A percentile compares a stretch with the other conserved stretches of the same genome.
These are phyloP conservation scores for Leptodermis oblonga DNA, from an alignment of 257 asterid species.

Conservation along the genomic window DNA sequence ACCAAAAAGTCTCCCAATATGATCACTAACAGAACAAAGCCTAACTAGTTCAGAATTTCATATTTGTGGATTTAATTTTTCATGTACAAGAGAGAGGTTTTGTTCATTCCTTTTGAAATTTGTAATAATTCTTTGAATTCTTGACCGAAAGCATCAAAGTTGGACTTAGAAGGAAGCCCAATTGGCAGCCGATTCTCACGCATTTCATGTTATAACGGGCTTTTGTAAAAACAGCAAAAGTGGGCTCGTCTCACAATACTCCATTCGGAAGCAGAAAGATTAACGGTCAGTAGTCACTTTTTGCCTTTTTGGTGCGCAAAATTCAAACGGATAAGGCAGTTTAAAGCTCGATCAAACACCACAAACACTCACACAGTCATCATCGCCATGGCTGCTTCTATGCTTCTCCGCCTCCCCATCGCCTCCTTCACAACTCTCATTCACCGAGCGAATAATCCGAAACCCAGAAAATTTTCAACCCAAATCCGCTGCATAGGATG, in stretches of 20 bases:
- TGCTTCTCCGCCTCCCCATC: constrained; percentile 41
- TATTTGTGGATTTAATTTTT: too few species aligned
- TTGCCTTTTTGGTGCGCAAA: constrained; percentile 6
- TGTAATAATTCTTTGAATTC: too few species aligned
- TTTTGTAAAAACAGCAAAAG: too few species aligned
- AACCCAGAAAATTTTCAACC: constrained; percentile 30
- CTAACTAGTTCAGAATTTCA: too few species aligned
- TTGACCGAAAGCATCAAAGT: too few species aligned
- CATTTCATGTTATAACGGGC: too few species aligned
- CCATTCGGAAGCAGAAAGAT: not conserved
- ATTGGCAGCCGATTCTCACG: too few species aligned
- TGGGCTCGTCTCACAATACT: not conserved
- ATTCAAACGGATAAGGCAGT: constrained; percentile 43
- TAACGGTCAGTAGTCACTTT: not conserved
- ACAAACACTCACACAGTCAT: not conserved
- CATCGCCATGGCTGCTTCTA: constrained; percentile 46
- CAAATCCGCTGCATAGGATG: constrained; percentile 76
- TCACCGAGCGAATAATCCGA: constrained; percentile 20
- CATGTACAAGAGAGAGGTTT: too few species aligned
- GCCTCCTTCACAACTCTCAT: constrained; percentile 27
- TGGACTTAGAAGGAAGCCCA: too few species aligned
- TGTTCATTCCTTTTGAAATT: too few species aligned
- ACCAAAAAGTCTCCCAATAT: too few species aligned
- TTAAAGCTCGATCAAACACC: constrained; percentile 11
- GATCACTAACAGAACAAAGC: too few species aligned